phyloP scores from a whole-genome alignment of 2,329 filamentous ascomycete species.

The Aspergillus tamarii region DNA sequence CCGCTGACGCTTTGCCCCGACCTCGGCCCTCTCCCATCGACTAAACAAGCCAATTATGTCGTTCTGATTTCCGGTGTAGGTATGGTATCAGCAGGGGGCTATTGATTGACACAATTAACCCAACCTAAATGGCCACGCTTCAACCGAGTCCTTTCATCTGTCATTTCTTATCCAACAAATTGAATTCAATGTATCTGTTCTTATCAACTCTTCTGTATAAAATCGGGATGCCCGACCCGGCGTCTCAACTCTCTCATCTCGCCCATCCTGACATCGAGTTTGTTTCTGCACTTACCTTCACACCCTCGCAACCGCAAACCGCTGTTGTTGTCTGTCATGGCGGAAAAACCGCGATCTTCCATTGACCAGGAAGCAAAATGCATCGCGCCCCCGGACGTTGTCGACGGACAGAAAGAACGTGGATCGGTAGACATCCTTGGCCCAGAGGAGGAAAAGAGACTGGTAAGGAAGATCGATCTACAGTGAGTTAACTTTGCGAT shows the following conservation, averaged over 20 bases:
- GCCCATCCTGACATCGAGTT: background rate
- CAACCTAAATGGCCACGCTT: background rate
- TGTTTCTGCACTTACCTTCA: background rate
- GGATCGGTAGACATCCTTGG: constrained; percentile 9
- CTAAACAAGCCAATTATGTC: constrained; percentile 10
- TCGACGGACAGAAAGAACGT: constrained; percentile 7
- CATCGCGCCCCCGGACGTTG: background rate
- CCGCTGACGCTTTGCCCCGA: background rate
- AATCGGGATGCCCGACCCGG: background rate
- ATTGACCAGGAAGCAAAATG: background rate
- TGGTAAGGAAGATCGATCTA: constrained; percentile 20
- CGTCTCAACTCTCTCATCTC: background rate
- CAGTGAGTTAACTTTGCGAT: constrained; percentile 3
- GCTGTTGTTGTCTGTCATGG: background rate
- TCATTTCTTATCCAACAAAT: background rate
- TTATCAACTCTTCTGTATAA: background rate
- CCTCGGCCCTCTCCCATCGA: constrained; percentile 8
- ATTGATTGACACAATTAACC: background rate
- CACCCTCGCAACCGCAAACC: background rate
- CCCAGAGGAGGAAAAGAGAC: constrained; percentile 16
- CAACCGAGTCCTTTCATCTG: background rate
- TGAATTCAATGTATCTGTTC: background rate
- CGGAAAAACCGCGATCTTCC: background rate
- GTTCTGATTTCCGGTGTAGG: background rate
- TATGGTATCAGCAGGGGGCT: background rate